Base-by-base conservation (phyloP, 2,329 filamentous ascomycete species). In the Pseudopithomyces maydicus region DNA sequence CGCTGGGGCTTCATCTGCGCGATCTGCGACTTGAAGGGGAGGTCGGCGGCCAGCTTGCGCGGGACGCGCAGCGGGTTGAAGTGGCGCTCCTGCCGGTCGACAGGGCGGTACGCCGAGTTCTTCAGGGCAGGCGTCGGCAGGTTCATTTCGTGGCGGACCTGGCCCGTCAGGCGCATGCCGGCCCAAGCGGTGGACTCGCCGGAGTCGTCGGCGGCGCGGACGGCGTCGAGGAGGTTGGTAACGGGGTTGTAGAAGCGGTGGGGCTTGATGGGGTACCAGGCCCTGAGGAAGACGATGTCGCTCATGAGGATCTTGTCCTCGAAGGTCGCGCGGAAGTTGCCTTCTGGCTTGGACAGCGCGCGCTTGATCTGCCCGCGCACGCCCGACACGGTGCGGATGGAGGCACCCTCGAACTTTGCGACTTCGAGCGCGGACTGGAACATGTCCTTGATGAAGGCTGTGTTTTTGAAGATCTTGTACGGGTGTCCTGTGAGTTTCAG, bases 381-480 rank as follows among this genome's bases (percentile, higher is more conserved):
- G 51, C 96, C 96, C 1, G 93, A 97, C 22, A 99, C 96, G 0
- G 96, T 99, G 73, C 93, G 92, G 79, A 99, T 94, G 54, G 91
- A 88, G 10, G 95, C 95, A 56, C 95, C 95, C 80, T 99, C 95
- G 71, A 99, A 99, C 74, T 98, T 99, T 70, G 95, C 94, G 63
- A 99, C 95, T 75, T 99, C 95, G 41, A 99, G 87, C 0, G 92
- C 84, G 0, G 90, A 89, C 73, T 87, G 92, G 83, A 99, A 99
- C 95, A 99, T 99, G 79, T 96, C 92, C 77, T 95, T 96, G 80
- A 99, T 92, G 75, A 99, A 99, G 38, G 95, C 93, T 0, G 95
- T 99, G 81, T 99, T 99, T 79, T 97, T 97, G 86, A 96, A 98
- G 77, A 98, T 96, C 80, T 98, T 98, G 84, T 95, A 96, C 1